Evolutionary conservation across 23 red algal species (phyloP).

Genomic region (Gracilaria domingensis): DNA sequence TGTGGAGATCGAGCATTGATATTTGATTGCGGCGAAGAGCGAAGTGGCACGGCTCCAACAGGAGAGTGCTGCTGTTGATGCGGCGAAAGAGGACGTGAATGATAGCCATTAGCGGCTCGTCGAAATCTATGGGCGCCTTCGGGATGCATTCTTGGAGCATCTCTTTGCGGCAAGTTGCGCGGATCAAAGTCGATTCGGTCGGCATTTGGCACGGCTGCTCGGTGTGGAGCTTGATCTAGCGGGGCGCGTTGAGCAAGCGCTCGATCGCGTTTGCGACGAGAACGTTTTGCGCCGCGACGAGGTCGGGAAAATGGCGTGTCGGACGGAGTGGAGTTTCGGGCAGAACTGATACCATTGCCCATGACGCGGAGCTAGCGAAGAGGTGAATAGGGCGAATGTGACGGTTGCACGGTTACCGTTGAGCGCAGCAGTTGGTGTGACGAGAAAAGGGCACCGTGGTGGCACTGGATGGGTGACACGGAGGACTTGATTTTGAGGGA

Average conservation of each 20-base stretch:
- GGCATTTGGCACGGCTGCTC: neutral
- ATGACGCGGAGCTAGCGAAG: neutral
- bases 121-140: neutral
- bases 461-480: neutral
- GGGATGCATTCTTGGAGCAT: slow-evolving; percentile 17
- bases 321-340: slow-evolving; percentile 24
- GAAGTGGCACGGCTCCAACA: neutral
- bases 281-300: neutral
- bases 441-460: neutral
- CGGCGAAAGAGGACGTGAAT: neutral
- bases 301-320: slow-evolving; percentile 21
- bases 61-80: neutral
- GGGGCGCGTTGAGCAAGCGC: slow-evolving; percentile 1
- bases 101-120: slow-evolving; percentile 1
- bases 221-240: neutral
- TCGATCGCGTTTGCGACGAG: slow-evolving; percentile 30
- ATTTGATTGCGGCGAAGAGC: neutral
- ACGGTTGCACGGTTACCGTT: neutral
- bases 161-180: slow-evolving; percentile 29
- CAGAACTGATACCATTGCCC: slow-evolving; percentile 13
- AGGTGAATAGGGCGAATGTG: neutral
- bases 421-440: neutral
- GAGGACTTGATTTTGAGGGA: neutral
- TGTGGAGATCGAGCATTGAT: neutral
- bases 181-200: slow-evolving; percentile 49